Evolutionary conservation across 164 flowering plant species (phyloP), one percentile per base, ranked within the genome.

Genomic region (Tetrastigma voinierianum): DNA sequence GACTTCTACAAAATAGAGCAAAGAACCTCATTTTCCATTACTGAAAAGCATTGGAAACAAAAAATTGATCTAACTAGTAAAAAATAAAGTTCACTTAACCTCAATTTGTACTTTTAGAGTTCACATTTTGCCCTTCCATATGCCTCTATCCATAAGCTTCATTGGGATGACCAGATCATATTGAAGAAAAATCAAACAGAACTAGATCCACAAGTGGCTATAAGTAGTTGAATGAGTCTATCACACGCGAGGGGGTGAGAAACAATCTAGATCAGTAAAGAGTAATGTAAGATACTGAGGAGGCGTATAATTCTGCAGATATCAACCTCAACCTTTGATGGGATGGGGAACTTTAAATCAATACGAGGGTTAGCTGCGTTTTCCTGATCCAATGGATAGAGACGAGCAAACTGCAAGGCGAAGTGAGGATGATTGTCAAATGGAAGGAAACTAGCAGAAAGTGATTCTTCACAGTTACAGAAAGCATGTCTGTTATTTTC

Each of bases 241-340:
- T 95, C 98, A 64, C 99, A 90, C 62, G 92, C 99, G 97, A 95
- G 13, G 99, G 99, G 40, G 97, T 87, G 58, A 95, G 81, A 52
- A 92, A 96, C n/a, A n/a, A 56, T 98, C 99, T 9, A 95, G 75
- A 84, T 95, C 99, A 9, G 99, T 92, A 59, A 95, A 95, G 46
- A 95, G 91, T 11, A 95, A 84, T 14, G 98, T 88, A 20, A 95
- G 91, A 76, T 87, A 95, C 66, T 90, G 94, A 24, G 99, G 99
- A 19, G 99, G 98, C 2, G 99, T 95, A 73, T 95, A 95, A 77
- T 95, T 98, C 68, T 95, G 78, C 98, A 57, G 99, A 96, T 70
- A 81, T 92, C 99, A 46, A 89, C 96, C 84, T 88, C 98, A 13
- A 95, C 97, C 69, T 82, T 87, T 16, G 94, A 78, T 21, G 98